Base-by-base conservation (phyloP, 2,329 filamentous ascomycete species). In the Grosmannia clavigera region DNA sequence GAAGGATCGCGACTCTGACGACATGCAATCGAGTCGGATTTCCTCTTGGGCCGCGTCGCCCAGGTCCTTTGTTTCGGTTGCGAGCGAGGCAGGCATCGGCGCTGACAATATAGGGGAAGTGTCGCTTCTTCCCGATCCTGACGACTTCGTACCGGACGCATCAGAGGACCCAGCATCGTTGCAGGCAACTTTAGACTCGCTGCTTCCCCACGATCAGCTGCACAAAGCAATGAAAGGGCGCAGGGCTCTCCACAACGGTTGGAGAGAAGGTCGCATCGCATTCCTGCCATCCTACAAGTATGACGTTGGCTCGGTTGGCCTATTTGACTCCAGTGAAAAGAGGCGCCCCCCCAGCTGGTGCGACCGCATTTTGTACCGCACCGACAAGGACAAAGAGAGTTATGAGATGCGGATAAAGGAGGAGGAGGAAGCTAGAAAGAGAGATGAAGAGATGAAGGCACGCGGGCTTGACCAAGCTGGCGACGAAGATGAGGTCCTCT, bases 271-370 rank as follows among this genome's bases (percentile, higher is more conserved):
- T 0, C 79, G 84, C 0, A 92, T 99, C 60, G 83, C 83, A 1
- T 99, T 99, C 68, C 71, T 97, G 19, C 94, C 94, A 1, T 95
- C 94, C 0, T 99, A 99, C 73, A 99, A 99, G 71, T 99, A 99
- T 66, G 95, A 99, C 68, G 79, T 96, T 33, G 94, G 94, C n/a
- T 95, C 88, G 35, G 83, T 96, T 38, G 89, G 89, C 2, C 81
- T 91, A 35, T 99, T 96, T 70, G 95, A 99, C 73, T 90, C 92
- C 0, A 96, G 92, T 65, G 94, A 97, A 70, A 99, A 99, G 75
- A 86, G 86, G 64, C 82, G 95, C 58, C 87, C 89, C 2, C 94
- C 94, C 3, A 96, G 91, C 69, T 99, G 94, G 92, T 99, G 94
- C 70, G 94, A 99, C 73, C 87, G 94, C 19, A 92, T 99, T 54